A percentile compares a stretch with the other conserved stretches of the same genome.
Conservation (phyloP, 2,329 filamentous ascomycete genomes). For the Bisporella sp. region DNA sequence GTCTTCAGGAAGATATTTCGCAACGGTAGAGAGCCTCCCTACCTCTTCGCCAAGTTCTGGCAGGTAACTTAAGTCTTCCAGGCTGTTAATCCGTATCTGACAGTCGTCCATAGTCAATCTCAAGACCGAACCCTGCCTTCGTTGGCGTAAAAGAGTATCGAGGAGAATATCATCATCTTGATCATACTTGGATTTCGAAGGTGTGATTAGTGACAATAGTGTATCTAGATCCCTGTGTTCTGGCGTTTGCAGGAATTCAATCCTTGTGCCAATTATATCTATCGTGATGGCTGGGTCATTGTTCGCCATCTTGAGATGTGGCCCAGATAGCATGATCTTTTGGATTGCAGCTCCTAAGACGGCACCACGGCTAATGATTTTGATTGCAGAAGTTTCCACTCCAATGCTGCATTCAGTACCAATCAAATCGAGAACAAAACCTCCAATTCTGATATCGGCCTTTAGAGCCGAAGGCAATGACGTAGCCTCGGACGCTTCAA, state of each 20-base stretch:
- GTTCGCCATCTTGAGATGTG: constrained; percentile 47
- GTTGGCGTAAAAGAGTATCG: constrained; percentile 80
- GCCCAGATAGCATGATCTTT: constrained; percentile 68
- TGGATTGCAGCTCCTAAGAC: constrained; percentile 68
- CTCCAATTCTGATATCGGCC: constrained; percentile 69
- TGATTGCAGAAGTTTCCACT: constrained; percentile 74
- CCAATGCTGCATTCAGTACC: constrained; percentile 70
- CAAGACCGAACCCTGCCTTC: constrained; percentile 78
- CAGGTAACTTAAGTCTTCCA: constrained; percentile 60
- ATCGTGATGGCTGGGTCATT: constrained; percentile 54
- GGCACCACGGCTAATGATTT: constrained; percentile 68
- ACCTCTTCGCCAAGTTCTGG: constrained; percentile 71
- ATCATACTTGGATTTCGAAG: constrained; percentile 82
- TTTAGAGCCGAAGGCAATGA: constrained; percentile 39
- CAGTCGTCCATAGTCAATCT: constrained; percentile 61
- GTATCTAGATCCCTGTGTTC: constrained; percentile 75
- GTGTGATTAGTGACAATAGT: constrained; percentile 79
- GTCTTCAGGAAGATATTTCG: constrained; percentile 94
- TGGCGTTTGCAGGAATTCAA: constrained; percentile 68
- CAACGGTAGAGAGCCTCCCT: constrained; percentile 73
- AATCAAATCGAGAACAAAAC: constrained; percentile 67
- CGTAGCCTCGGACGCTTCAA: constrained; percentile 38
- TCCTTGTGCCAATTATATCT: constrained; percentile 56
- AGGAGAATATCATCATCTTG: constrained; percentile 91
- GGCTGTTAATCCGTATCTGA: constrained; percentile 53